Conservation (phyloP, 805 yeast genomes). For the Monosporozyma unispora region DNA sequence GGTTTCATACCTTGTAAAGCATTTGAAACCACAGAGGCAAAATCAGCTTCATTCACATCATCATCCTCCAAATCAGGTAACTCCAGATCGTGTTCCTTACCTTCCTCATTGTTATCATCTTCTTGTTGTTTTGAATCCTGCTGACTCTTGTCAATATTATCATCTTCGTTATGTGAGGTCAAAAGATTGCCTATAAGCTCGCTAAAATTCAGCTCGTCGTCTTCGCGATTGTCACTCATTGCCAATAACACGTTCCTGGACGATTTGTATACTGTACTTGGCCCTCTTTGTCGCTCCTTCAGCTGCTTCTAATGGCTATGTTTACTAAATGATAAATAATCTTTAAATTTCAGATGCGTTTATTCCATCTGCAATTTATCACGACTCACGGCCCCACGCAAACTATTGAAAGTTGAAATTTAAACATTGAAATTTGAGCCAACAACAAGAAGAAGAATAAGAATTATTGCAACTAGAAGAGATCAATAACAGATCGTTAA, state of each 20-base stretch:
- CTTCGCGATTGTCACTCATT: constrained; percentile 1
- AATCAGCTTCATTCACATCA: constrained; percentile 23
- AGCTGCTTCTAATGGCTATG: too few species aligned
- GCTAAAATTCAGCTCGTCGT: constrained; percentile 26
- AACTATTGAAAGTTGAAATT: not conserved
- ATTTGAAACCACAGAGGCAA: constrained; percentile 34
- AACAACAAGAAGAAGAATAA: too few species aligned
- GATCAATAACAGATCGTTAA: not conserved
- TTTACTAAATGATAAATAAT: too few species aligned
- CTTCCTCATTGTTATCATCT: constrained; percentile 10
- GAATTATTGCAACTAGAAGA: too few species aligned
- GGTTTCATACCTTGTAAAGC: constrained; percentile 29
- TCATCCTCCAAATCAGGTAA: constrained; percentile 19
- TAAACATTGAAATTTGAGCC: not conserved
- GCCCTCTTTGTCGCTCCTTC: too few species aligned
- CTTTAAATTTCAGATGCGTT: not conserved
- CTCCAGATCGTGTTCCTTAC: constrained; percentile 7
- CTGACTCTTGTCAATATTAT: not conserved
- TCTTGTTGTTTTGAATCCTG: not conserved
- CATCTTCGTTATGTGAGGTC: constrained; percentile 18
- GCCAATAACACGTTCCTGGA: not conserved
- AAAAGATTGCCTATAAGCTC: constrained; percentile 28
- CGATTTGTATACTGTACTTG: too few species aligned
- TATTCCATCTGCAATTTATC: not conserved
- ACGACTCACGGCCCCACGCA: not conserved